Conservation (phyloP, 352 stramenopile species). For the Salisapilia sapeloensis region DNA sequence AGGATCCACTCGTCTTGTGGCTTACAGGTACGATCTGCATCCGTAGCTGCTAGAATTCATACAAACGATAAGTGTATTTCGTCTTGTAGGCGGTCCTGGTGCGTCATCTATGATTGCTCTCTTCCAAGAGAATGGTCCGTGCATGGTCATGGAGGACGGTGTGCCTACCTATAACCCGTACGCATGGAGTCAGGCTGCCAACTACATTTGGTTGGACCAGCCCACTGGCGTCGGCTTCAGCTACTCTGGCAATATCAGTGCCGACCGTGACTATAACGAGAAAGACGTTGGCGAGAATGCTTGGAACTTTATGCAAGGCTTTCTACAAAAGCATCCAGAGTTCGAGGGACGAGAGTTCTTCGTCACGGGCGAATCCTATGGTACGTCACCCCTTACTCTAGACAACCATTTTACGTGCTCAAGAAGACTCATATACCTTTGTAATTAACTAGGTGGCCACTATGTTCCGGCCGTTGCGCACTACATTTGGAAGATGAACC, state of each 20-base stretch:
- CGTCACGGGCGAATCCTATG: slow-evolving; percentile 38
- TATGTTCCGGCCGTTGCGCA: slow-evolving; percentile 31
- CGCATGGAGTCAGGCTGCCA: slow-evolving; percentile 33
- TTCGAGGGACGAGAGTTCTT: slow-evolving; percentile 22
- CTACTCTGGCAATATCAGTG: slow-evolving; percentile 10
- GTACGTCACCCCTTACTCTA: too few relatives aligned
- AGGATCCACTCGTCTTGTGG: slow-evolving; percentile 30
- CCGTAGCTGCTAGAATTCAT: too few relatives aligned
- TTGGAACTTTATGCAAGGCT: slow-evolving; percentile 29
- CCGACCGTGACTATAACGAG: slow-evolving; percentile 18
- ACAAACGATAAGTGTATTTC: too few relatives aligned
- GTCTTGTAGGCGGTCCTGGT: too few relatives aligned
- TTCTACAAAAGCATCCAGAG: slow-evolving; percentile 24
- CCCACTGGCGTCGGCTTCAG: slow-evolving; percentile 27
- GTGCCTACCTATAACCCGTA: slow-evolving; percentile 17
- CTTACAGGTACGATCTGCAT: too few relatives aligned
- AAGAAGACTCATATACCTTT: too few relatives aligned
- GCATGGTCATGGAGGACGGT: slow-evolving; percentile 14
- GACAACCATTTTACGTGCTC: too few relatives aligned
- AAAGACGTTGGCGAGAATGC: slow-evolving; percentile 25
- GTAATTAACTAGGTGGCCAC: too few relatives aligned
- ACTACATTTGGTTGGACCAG: slow-evolving; percentile 40
- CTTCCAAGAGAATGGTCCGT: slow-evolving; percentile 35
- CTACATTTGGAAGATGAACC: slow-evolving; percentile 28
- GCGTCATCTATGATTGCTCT: slow-evolving; percentile 26